phyloP scores from a whole-genome alignment of 169 alveolate species.

The Eimeria praecox region DNA sequence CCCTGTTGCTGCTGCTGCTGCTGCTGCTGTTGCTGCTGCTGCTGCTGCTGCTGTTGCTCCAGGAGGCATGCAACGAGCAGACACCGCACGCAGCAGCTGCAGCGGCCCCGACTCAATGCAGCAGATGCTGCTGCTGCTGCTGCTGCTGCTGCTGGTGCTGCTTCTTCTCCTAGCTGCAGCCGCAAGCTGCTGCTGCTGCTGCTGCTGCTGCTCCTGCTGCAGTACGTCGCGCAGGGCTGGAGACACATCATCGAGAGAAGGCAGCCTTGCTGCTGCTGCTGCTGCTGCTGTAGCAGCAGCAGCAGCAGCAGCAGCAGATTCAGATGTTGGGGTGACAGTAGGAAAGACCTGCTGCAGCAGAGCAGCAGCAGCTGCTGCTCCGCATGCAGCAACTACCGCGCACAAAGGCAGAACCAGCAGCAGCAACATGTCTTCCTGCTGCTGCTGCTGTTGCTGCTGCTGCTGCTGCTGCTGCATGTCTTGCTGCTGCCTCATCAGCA shows the following conservation, averaged over 20 bases:
- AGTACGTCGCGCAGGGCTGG: slow-evolving; percentile 48
- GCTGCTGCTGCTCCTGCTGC: slow-evolving; percentile 4
- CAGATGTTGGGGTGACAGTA: not conserved
- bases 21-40: not conserved
- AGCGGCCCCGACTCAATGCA: no score
- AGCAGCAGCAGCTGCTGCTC: slow-evolving; percentile 39
- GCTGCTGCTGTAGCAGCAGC: slow-evolving; percentile 37
- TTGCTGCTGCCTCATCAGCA: slow-evolving; percentile 3
- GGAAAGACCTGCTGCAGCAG: slow-evolving; percentile 38
- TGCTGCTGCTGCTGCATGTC: no score
- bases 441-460: no score
- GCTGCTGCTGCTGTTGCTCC: no score
- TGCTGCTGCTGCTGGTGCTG: slow-evolving; percentile 43
- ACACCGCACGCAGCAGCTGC: slow-evolving; percentile 18
- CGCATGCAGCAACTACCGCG: not conserved
- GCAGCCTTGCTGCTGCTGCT: not conserved
- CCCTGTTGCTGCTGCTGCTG: slow-evolving; percentile 15
- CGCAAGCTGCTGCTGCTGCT: not conserved
- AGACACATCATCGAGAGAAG: not conserved
- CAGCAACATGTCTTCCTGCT: not conserved
- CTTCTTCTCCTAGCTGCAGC: no score
- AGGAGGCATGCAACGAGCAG: not conserved
- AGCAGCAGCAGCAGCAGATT: not conserved
- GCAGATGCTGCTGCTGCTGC: slow-evolving; percentile 64
- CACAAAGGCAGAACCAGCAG: slow-evolving; percentile 24